These are phyloP conservation scores for Acanthamoeba lugdunensis DNA, from an alignment of 208 protist species.

Conservation along the genomic window DNA sequence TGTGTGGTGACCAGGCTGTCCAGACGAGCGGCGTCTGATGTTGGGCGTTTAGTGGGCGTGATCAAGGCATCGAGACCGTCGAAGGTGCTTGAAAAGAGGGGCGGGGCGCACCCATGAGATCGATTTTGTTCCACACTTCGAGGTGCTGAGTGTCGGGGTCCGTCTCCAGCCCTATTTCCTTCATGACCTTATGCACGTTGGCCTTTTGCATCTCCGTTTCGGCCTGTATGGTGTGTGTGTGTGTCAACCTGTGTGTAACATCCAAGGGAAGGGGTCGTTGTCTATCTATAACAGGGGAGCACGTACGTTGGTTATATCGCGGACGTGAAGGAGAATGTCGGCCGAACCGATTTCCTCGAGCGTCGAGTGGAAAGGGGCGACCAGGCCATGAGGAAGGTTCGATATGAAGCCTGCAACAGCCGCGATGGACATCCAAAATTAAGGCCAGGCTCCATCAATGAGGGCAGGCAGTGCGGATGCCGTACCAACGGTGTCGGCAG, in stretches of 20 bases:
- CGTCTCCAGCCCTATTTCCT: background rate
- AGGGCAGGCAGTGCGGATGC: background rate
- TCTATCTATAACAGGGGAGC: background rate
- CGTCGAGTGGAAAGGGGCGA: slow-evolving; percentile 31
- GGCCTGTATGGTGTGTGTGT: background rate
- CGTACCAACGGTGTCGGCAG: slow-evolving; percentile 40
- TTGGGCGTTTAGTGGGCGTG: background rate
- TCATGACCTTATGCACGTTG: slow-evolving; percentile 59
- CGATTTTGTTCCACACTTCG: slow-evolving; percentile 67
- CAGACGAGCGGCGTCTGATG: background rate
- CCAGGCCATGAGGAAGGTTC: slow-evolving; percentile 48
- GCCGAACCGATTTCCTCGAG: slow-evolving; percentile 35
- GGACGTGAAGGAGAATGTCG: slow-evolving; percentile 55
- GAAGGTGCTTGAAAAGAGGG: background rate
- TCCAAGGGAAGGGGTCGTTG: background rate
- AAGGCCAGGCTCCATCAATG: no score
- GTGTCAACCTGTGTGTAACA: no score
- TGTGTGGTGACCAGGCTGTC: background rate
- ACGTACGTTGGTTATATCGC: slow-evolving; percentile 54
- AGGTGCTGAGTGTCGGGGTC: background rate
- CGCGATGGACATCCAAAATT: background rate
- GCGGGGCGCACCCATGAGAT: slow-evolving; percentile 23
- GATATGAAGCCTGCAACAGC: slow-evolving; percentile 35
- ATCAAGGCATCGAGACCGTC: background rate
- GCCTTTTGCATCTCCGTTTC: slow-evolving; percentile 43